These are phyloP conservation scores for Fusarium lateritium DNA, from an alignment of 2,329 filamentous ascomycete species.

Conservation along the genomic window DNA sequence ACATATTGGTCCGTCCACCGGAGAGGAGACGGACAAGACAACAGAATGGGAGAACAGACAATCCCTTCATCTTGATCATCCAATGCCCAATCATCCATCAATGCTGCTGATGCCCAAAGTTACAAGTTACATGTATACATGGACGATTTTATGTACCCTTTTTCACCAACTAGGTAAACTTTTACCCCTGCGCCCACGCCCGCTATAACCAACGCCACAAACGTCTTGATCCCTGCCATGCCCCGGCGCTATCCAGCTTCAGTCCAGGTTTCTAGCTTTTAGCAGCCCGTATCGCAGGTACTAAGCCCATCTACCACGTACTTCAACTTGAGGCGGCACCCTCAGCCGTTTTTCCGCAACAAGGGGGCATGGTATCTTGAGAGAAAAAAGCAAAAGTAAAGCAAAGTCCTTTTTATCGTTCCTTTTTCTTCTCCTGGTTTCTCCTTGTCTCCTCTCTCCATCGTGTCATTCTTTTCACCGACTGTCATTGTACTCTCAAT, in stretches of 20 bases:
- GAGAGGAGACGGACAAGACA: slow-evolving; percentile 9
- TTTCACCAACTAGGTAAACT: slow-evolving; percentile 3
- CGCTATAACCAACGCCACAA: slow-evolving; percentile 30
- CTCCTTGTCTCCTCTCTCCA: slow-evolving; percentile 13
- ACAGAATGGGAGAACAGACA: not conserved
- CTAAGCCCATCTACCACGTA: slow-evolving; percentile 6
- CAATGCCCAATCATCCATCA: slow-evolving; percentile 3
- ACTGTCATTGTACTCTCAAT: not conserved
- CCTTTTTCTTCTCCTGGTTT: slow-evolving; percentile 13
- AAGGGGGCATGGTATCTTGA: slow-evolving; percentile 27
- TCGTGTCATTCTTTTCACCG: slow-evolving; percentile 21
- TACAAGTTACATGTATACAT: not conserved
- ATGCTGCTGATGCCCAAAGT: slow-evolving; percentile 1
- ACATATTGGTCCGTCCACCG: slow-evolving; percentile 39
- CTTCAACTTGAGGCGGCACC: slow-evolving; percentile 41
- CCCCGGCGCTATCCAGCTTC: slow-evolving; percentile 19
- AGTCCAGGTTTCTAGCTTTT: slow-evolving; percentile 20
- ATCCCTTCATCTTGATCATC: not conserved
- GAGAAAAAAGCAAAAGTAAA: slow-evolving; percentile 11
- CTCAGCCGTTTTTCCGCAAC: slow-evolving; percentile 40
- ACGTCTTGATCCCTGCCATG: slow-evolving; percentile 25
- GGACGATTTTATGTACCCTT: slow-evolving; percentile 25
- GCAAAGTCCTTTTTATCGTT: slow-evolving; percentile 17
- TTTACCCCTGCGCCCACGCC: slow-evolving; percentile 29
- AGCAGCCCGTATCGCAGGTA: slow-evolving; percentile 14